Base-by-base conservation (phyloP, 1,284 basidiomycete genomes). In the Cryptococcus amylolentus region DNA sequence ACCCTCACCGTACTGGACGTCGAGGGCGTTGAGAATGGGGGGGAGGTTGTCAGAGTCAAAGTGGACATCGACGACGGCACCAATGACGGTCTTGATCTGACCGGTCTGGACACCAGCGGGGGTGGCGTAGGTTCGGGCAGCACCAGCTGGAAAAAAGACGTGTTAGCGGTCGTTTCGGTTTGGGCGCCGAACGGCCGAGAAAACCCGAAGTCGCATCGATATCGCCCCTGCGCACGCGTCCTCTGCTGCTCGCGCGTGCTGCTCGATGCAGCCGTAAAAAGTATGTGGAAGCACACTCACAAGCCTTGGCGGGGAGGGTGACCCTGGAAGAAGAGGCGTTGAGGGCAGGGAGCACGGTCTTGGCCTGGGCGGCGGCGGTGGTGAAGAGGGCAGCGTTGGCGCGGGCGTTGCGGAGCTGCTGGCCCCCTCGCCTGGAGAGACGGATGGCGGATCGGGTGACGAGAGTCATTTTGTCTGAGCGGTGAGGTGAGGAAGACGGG, bases 51-150 rank as follows among this genome's bases (percentile, higher is more conserved):
- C 91, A 53, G 84, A 84, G 65, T 91, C 89, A 75, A 93, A 92
- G 79, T 96, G 91, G 67, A 97, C 94, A 80, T 98, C 95, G 78
- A 98, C 95, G 81, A 98, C 95, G 81, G 95, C 94, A 88, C 91
- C 91, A 80, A 93, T 93, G 83, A 93, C 89, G 68, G 89, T 91
- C 84, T 95, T 95, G 76, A 95, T 89, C 53, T 84, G 80, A 68
- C 91, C 92, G 71, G 83, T 79, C 60, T 83, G 73, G 66, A 69
- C 78, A 80, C 84, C 86, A 61, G 89, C 84, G 78, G 94, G 90
- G 61, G 93, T 93, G 63, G 93, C 93, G 84, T 95, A 96, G 49
- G 86, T 81, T 78, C 93, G 91, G 66, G 83, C 57, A 52, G 66
- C 47, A 58, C 57, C 68, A 67, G 58, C 58, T 58, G 40, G 38